phyloP scores from a whole-genome alignment of 2,329 filamentous ascomycete genomes.

The Coniella lustricola region DNA sequence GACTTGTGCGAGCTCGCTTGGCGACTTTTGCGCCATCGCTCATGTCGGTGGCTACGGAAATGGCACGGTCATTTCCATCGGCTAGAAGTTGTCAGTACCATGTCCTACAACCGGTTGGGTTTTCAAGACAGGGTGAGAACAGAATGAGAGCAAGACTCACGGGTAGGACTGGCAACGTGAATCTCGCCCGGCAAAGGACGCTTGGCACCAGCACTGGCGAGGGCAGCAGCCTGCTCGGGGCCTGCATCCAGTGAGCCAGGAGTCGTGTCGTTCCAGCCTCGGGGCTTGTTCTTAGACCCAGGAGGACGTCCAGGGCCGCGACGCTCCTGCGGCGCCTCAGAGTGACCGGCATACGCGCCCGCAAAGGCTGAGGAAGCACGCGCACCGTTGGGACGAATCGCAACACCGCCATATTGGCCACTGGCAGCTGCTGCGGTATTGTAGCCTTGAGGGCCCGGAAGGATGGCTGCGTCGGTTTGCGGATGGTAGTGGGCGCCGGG shows the following conservation, averaged over 20 bases:
- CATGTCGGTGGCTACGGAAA: no score
- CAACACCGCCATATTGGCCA: slow-evolving; percentile 1
- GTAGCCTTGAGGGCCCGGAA: not conserved
- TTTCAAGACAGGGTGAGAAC: not conserved
- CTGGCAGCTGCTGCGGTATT: not conserved
- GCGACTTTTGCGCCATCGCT: no score
- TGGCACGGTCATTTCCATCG: no score
- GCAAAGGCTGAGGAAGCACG: not conserved
- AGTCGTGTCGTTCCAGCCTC: not conserved
- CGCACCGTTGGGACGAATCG: not conserved
- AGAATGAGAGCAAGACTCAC: not conserved
- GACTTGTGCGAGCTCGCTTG: no score
- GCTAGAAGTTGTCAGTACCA: no score
- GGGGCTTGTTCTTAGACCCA: slow-evolving; percentile 11
- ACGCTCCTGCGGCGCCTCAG: slow-evolving; percentile 13
- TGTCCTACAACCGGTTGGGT: no score
- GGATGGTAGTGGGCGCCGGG: not conserved
- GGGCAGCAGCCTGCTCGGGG: slow-evolving; percentile 12
- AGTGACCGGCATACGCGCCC: not conserved
- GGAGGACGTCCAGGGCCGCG: slow-evolving; percentile 14
- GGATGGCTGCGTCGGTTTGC: not conserved
- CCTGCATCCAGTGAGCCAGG: not conserved
- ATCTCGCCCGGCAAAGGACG: slow-evolving; percentile 10
- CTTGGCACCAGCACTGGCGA: slow-evolving; percentile 14
- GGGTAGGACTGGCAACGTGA: slow-evolving; percentile 13